Base-by-base conservation (phyloP, 352 stramenopile species). In the Globisporangium paroecandrum region DNA sequence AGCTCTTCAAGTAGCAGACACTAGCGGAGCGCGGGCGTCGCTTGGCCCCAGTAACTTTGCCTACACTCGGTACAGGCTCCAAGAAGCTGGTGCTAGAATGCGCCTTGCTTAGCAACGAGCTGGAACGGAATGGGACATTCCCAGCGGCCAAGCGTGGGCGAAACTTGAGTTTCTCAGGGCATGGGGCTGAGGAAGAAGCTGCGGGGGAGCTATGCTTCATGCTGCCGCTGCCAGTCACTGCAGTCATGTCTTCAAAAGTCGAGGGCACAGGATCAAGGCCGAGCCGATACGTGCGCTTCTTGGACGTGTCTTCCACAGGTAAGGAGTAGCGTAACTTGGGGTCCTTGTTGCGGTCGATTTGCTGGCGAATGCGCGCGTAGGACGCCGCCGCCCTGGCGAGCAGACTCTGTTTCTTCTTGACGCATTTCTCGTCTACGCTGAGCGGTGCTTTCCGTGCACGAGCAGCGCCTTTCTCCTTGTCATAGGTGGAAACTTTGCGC, bases 41-140 rank as follows among this genome's bases (percentile, higher is more conserved):
- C 63, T 72, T 81, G 0, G 82, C 82, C 5, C 81, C 82, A 29
- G 79, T 81, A 10, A 91, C 78, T 65, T 79, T 79, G n/a, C 55
- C 64, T n/a, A 59, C 59, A 10, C 53, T 70, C 25, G 15, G 51
- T 7, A 36, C 27, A 18, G 68, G 58, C 10, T 70, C 62, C 3
- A 65, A 47, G 27, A 5, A 53, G 24, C 36, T 53, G 20, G 22
- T 64, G 47, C 8, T 47, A 9, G 18, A 36, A 8, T n/a, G n/a
- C 7, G 27, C 38, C 6, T 63, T 53, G 27, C 41, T 38, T 8
- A 34, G 6, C 15, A 34, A 6, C 8, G 20, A 68, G 22, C 8
- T 58, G 15, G 53, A 70, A 0, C 51, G 65, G 24, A 65, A 72
- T 1, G 54, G 66, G 0, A 70, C 64, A 13, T 38, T 75, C 46